Conservation (phyloP, 2,329 filamentous ascomycete species). For the Myriosclerotinia scirpicola region DNA sequence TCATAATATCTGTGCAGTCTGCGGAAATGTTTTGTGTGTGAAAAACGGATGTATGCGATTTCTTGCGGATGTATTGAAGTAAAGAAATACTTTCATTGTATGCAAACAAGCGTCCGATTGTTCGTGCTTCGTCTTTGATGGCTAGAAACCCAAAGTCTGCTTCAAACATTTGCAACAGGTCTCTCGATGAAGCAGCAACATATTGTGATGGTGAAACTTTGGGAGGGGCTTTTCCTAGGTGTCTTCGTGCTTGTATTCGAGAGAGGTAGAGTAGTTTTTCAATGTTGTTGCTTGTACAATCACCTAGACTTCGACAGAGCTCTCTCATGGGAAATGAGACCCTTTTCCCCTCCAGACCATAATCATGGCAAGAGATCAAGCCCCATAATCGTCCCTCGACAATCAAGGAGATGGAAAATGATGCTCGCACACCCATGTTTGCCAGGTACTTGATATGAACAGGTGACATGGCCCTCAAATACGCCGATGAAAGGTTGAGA, state of each 20-base stretch:
- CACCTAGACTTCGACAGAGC: slow-evolving; percentile 66
- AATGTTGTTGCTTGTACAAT: slow-evolving; percentile 54
- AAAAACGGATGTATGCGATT: slow-evolving; percentile 70
- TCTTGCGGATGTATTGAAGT: slow-evolving; percentile 79
- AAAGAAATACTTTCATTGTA: slow-evolving; percentile 81
- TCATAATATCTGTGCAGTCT: slow-evolving; percentile 80
- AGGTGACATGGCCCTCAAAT: slow-evolving; percentile 85
- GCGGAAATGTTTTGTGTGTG: slow-evolving; percentile 72
- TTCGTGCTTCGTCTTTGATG: slow-evolving; percentile 83
- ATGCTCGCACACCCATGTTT: slow-evolving; percentile 87
- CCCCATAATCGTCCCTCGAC: slow-evolving; percentile 86
- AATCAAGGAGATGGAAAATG: slow-evolving; percentile 92
- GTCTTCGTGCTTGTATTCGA: slow-evolving; percentile 26
- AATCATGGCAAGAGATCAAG: slow-evolving; percentile 81
- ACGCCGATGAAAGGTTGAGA: slow-evolving; percentile 69
- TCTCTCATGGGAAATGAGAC: slow-evolving; percentile 51
- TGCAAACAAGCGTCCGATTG: slow-evolving; percentile 73
- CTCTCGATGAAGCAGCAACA: slow-evolving; percentile 29
- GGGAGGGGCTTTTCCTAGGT: slow-evolving; percentile 17
- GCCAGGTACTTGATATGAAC: slow-evolving; percentile 84
- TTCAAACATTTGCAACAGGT: slow-evolving; percentile 31
- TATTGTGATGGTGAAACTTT: slow-evolving; percentile 27
- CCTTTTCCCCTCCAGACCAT: slow-evolving; percentile 64
- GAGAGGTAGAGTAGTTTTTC: slow-evolving; percentile 27
- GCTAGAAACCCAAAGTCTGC: slow-evolving; percentile 66